Conservation (phyloP, 768 basidiomycete genomes). For the Amanita polypyramis region DNA sequence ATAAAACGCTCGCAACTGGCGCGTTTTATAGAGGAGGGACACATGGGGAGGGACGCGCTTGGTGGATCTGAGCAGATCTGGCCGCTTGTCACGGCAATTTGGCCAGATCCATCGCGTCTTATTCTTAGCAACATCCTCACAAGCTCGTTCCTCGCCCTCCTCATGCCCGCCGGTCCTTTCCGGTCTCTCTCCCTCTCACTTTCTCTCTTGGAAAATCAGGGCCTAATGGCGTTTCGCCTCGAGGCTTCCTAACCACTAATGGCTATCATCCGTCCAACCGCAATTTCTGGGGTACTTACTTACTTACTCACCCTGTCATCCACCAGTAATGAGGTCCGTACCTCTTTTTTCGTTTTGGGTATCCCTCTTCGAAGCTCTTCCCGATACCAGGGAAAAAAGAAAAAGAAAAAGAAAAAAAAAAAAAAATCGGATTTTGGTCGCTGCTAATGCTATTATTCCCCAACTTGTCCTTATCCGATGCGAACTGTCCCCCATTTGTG, state of each 20-base stretch:
- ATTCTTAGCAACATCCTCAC: too few relatives aligned
- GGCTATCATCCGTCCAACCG: neutral
- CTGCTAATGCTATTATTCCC: too few relatives aligned
- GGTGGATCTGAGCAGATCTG: neutral
- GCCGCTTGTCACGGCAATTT: neutral
- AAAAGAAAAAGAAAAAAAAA: too few relatives aligned
- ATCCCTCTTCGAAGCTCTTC: too few relatives aligned
- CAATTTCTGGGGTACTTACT: constrained; percentile 4
- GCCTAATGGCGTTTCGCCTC: neutral
- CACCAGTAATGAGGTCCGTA: neutral
- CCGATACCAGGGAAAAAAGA: too few relatives aligned
- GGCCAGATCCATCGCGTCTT: neutral
- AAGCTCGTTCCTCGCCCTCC: too few relatives aligned
- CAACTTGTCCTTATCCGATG: too few relatives aligned
- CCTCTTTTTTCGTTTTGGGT: neutral
- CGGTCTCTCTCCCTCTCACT: too few relatives aligned
- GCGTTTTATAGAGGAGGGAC: constrained; percentile 1
- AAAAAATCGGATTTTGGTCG: too few relatives aligned
- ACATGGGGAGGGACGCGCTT: constrained; percentile 1
- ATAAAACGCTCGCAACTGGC: constrained; percentile 10
- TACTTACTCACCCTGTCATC: neutral
- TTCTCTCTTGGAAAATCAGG: constrained; percentile 2
- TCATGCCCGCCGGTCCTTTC: neutral
- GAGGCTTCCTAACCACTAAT: neutral
- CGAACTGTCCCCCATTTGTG: too few relatives aligned